Base-by-base conservation (phyloP, 805 yeast species). In the Middelhovenomyces tepae region DNA sequence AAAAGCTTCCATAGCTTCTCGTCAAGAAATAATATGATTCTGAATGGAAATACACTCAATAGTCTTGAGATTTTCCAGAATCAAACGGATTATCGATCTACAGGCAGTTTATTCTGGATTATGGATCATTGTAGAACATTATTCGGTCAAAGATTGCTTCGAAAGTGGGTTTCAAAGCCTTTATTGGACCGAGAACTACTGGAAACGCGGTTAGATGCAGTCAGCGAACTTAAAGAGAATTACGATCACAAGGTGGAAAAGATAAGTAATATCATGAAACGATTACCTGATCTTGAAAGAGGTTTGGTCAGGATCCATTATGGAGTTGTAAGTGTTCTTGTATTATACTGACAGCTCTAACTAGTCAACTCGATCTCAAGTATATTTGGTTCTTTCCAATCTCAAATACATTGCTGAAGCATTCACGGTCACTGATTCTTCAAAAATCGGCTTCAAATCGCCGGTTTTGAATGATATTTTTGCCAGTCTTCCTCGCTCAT, bases 71-170 rank as follows among this genome's bases (percentile, higher is more conserved):
- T 91, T 1, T 84, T 82, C 47, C 60, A 62, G 14, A 83, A 83
- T 46, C 57, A 66, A 3, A 74, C 91, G 0, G 75, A 75, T 40
- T 52, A 59, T 8, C 58, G 65, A 4, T 62, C 61, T 6, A 57
- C 64, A 20, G 97, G 96, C 0, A 74, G 95, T 0, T 57, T 89
- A 9, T 52, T 82, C 10, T 83, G 93, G 86, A 60, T 84, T 2
- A 45, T 91, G 39, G 81, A 89, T 51, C 86, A 80, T 43, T 83
- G 97, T 0, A 59, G 73, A 21, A 83, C 97, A 0, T 64, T 68
- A 18, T 79, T 78, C 54, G 98, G 98, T 0, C 68, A 64, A 28
- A 57, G 95, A 34, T 46, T 73, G 38, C 53, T 91, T 9, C 63
- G 66, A 18, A 60, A 69, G 23, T 91, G 98, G 98, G 57, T 87